Conservation (phyloP, 1,284 basidiomycete genomes). For the Chalciporus sp. region DNA sequence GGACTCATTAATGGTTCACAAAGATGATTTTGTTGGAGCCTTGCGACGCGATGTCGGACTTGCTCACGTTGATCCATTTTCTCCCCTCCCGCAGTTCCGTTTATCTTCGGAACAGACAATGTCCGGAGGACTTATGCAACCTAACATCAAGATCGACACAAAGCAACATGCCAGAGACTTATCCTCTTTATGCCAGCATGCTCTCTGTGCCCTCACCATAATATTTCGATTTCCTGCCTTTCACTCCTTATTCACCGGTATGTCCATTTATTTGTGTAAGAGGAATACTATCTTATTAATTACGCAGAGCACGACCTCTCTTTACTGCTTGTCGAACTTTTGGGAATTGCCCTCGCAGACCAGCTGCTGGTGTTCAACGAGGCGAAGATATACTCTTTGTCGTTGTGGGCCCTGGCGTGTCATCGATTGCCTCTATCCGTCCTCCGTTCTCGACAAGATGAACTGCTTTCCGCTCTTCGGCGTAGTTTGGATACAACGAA, state of each 20-base stretch:
- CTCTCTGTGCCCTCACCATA: constrained; percentile 50
- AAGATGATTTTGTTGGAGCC: constrained; percentile 38
- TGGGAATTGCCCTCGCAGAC: constrained; percentile 36
- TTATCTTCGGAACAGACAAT: constrained; percentile 14
- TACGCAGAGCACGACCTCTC: constrained; percentile 38
- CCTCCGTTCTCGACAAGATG: constrained; percentile 32
- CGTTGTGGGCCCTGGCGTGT: constrained; percentile 49
- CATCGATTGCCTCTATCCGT: constrained; percentile 47
- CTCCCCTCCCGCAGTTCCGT: constrained; percentile 10
- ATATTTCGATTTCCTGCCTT: constrained; percentile 49
- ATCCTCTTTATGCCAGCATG: constrained; percentile 49
- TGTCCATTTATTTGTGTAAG: constrained; percentile 37
- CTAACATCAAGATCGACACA: constrained; percentile 36
- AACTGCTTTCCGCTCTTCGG: constrained; percentile 37
- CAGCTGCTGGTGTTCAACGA: constrained; percentile 43
- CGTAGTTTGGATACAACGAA: constrained; percentile 31
- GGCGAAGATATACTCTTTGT: constrained; percentile 48
- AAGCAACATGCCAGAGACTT: constrained; percentile 43
- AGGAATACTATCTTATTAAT: constrained; percentile 1
- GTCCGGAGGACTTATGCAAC: not conserved
- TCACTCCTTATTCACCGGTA: constrained; percentile 50
- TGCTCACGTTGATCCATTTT: constrained; percentile 42
- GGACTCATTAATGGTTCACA: constrained; percentile 29
- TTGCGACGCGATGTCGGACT: constrained; percentile 51
- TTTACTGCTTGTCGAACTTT: constrained; percentile 42